phyloP scores from a whole-genome alignment of 208 protist species.

The Tetramitus jugosus region DNA sequence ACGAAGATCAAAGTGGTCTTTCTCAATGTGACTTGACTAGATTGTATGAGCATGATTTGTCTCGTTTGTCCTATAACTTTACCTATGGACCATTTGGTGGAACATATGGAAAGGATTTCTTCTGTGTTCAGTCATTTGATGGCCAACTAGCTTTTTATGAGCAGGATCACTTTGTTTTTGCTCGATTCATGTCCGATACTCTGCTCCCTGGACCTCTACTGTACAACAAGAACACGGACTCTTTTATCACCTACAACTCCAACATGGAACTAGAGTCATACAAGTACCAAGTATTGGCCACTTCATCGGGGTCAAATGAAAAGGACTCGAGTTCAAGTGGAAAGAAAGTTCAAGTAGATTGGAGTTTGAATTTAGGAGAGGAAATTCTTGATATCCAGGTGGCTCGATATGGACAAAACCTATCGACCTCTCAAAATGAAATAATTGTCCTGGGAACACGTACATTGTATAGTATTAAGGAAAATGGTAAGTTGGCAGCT shows the following conservation, averaged over 20 bases:
- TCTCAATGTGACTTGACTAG: constrained; percentile 44
- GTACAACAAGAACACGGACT: neutral
- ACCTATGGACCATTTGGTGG: constrained; percentile 59
- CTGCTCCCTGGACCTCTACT: constrained; percentile 58
- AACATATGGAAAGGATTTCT: constrained; percentile 49
- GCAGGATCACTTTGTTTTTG: constrained; percentile 61
- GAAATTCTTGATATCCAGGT: constrained; percentile 64
- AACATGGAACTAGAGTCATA: constrained; percentile 15
- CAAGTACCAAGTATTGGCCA: constrained; percentile 11
- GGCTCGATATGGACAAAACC: constrained; percentile 48
- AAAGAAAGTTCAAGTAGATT: constrained; percentile 40
- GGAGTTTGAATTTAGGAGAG: constrained; percentile 67
- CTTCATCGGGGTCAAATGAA: constrained; percentile 9
- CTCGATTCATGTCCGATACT: constrained; percentile 53
- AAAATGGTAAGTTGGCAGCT: constrained; percentile 11
- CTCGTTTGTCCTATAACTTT: constrained; percentile 65
- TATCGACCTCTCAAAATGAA: constrained; percentile 44
- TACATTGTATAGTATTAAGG: constrained; percentile 56
- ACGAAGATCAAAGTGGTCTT: too few relatives aligned
- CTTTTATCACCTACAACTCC: constrained; percentile 15
- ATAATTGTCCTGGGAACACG: constrained; percentile 67
- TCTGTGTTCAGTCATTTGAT: constrained; percentile 81
- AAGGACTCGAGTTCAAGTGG: neutral
- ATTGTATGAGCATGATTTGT: constrained; percentile 52
- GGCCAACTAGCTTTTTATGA: constrained; percentile 68